Evolutionary conservation across 2,329 filamentous ascomycete genomes (phyloP), one percentile per base, ranked within the genome.

Genomic region (Chaetomium strumarium): DNA sequence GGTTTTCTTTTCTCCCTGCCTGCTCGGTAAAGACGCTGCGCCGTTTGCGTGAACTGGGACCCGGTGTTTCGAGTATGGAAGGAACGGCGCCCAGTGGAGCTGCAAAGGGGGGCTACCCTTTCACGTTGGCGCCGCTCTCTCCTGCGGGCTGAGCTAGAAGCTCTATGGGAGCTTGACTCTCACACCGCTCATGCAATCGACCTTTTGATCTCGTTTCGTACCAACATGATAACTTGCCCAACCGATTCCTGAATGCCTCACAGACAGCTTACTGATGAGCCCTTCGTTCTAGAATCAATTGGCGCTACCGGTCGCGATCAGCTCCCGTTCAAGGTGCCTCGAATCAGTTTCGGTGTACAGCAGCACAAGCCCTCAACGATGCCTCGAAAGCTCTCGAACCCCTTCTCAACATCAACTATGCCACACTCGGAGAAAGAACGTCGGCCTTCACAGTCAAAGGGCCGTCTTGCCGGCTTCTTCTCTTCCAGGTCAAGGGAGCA

Each of bases 381-480:
- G 79, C 78, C 79, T 67, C 78, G 78, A 70, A 79, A 75, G 71
- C 72, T 83, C 60, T 68, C 73, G 58, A 81, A 81, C 62, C 78
- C 77, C 55, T 82, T 83, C 66, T 73, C 74, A 64, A 74, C 65
- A 58, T 71, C 72, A 67, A 73, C 68, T 67, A 77, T 72, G 71
- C 66, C 72, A 55, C 67, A 70, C 49, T 64, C 68, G 58, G 78
- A 80, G 67, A 78, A 73, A 70, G 77, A 81, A 68, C 75, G 80
- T 67, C 75, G 80, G 67, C 73, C 77, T 50, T 84, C 82, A 40
- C 75, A 77, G 60, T 81, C 80, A 63, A 90, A 88, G 71, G 79
- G 81, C 70, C 86, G 88, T 66, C 81, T 95, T 62, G 83, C 83
- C 60, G 85, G 90, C 66, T 82, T 95, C 72, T 95, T 95, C 71